These are phyloP conservation scores for Cucurbita maxima DNA, from an alignment of 306 rosid genomes.

Conservation along the genomic window DNA sequence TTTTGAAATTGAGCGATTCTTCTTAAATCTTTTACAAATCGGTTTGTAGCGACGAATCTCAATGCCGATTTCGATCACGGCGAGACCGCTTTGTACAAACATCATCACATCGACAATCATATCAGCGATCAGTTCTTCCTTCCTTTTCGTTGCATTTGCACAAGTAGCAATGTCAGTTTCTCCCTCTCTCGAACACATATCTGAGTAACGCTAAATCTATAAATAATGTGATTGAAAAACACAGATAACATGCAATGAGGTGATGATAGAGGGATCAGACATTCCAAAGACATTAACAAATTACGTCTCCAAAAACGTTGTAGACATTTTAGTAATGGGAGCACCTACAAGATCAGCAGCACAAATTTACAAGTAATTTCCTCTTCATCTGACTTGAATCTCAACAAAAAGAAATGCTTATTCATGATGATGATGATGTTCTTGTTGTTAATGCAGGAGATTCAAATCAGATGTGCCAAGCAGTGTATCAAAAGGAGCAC, in stretches of 20 bases:
- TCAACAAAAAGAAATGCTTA: neutral
- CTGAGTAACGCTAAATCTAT: too few relatives aligned
- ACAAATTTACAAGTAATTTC: constrained; percentile 35
- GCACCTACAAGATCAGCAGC: constrained; percentile 37
- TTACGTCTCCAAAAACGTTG: constrained; percentile 16
- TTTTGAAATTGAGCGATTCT: neutral
- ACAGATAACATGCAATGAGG: constrained; percentile 66
- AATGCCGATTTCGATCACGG: constrained; percentile 24
- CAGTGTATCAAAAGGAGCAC: constrained; percentile 46
- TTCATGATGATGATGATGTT: too few relatives aligned
- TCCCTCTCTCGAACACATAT: neutral
- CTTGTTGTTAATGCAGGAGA: constrained; percentile 25
- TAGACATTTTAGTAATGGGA: constrained; percentile 67
- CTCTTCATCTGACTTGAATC: too few relatives aligned
- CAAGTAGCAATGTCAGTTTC: constrained; percentile 40
- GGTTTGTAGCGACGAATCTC: constrained; percentile 27
- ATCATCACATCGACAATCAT: constrained; percentile 34
- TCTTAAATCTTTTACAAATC: neutral
- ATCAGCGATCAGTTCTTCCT: constrained; percentile 45
- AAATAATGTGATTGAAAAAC: neutral
- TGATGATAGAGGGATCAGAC: constrained; percentile 49
- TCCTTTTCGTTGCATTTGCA: constrained; percentile 68
- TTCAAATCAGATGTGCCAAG: constrained; percentile 51
- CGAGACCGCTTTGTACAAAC: constrained; percentile 32
- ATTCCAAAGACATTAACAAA: constrained; percentile 44